A percentile compares a stretch with the other conserved stretches of the same genome.
These are phyloP conservation scores for Leishmania tarentolae DNA, from an alignment of 208 protist genomes.

Conservation along the genomic window DNA sequence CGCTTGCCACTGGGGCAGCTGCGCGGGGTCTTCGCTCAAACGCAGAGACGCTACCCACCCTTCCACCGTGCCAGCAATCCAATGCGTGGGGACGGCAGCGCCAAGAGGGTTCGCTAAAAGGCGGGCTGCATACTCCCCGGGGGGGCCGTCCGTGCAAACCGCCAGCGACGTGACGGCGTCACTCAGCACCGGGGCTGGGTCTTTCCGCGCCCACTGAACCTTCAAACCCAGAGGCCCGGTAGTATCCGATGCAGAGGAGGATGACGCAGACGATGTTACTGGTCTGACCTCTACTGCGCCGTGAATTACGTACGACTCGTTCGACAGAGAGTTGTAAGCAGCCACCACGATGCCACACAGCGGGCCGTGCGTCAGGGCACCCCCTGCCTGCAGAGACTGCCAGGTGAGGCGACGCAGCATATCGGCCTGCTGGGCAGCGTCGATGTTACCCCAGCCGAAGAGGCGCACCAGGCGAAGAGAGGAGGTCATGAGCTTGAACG, in stretches of 20 bases:
- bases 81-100: constrained; percentile 49
- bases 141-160: background rate
- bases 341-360: constrained; percentile 56
- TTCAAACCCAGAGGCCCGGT: constrained; percentile 18
- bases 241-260: background rate
- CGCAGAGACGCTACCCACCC: constrained; percentile 47
- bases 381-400: constrained; percentile 26
- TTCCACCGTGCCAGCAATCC: constrained; percentile 71
- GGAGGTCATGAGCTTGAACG: constrained; percentile 70
- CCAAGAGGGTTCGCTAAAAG: constrained; percentile 36
- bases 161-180: constrained; percentile 65
- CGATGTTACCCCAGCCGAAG: constrained; percentile 67
- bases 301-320: constrained; percentile 51
- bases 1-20: constrained; percentile 3
- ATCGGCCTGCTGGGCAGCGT: constrained; percentile 20
- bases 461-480: constrained; percentile 81
- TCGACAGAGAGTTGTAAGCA: constrained; percentile 51
- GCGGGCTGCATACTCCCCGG: constrained; percentile 1
- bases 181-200: constrained; percentile 42
- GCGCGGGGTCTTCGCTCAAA: constrained; percentile 1
- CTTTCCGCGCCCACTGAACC: constrained; percentile 13
- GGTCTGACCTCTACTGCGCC: constrained; percentile 30
- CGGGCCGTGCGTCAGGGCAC: constrained; percentile 17
- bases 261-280: background rate
- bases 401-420: constrained; percentile 31